Evolutionary conservation across 2,329 filamentous ascomycete genomes (phyloP).

Genomic region (Bipolaris cookei): DNA sequence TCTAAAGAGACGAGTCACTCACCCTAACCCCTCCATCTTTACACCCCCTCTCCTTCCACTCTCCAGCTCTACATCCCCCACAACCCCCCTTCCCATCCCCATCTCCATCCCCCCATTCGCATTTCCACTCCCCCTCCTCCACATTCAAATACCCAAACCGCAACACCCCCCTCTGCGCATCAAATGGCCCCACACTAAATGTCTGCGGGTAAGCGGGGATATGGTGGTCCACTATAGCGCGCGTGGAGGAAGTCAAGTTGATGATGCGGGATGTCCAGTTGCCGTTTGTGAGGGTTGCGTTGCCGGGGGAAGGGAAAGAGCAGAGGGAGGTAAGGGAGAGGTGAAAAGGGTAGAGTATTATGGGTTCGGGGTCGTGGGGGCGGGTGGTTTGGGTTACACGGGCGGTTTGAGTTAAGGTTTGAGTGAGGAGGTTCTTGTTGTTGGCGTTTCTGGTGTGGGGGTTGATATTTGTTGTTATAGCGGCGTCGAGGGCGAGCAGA

Average conservation of each 20-base stretch:
- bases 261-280: neutral
- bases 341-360: conserved; percentile 27
- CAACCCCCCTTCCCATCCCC: conserved; percentile 18
- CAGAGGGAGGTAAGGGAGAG: conserved; percentile 17
- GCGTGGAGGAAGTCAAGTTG: neutral
- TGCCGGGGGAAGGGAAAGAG: neutral
- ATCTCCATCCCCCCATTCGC: conserved; percentile 24
- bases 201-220: conserved; percentile 4
- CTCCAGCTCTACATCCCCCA: conserved; percentile 25
- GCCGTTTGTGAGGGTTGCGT: neutral
- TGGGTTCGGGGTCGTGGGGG: conserved; percentile 3
- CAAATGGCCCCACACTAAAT: conserved; percentile 14
- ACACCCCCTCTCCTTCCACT: conserved; percentile 5
- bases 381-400: conserved; percentile 2
- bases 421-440: neutral
- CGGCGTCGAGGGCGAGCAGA: neutral
- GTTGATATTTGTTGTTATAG: no score
- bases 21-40: conserved; percentile 4
- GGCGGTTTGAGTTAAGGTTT: neutral
- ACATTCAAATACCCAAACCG: conserved; percentile 13
- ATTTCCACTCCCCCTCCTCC: neutral
- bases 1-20: neutral
- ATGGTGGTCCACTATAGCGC: conserved; percentile 3
- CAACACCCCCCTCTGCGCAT: neutral
- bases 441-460: neutral